A percentile compares a stretch with the other conserved stretches of the same genome.
Evolutionary conservation across 2,329 filamentous ascomycete genomes (phyloP).

Genomic region (Gaeumannomyces tritici): DNA sequence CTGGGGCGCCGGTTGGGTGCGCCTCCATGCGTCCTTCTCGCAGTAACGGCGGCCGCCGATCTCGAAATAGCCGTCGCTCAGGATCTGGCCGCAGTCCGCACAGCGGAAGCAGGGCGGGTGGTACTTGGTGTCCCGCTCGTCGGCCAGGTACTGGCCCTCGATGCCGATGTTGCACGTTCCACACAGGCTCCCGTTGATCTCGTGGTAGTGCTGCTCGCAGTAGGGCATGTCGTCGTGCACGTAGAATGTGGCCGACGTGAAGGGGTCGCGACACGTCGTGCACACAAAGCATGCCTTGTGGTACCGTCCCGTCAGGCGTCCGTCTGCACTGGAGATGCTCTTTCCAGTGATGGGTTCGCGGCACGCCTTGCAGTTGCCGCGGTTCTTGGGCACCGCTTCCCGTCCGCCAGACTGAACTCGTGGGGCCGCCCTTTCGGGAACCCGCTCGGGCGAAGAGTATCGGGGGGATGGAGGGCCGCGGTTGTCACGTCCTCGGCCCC

Average conservation of each 20-base stretch:
- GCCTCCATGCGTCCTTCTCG: conserved; percentile 69
- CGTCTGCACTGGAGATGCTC: conserved; percentile 88
- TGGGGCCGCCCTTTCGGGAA: not conserved
- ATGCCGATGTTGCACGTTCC: conserved; percentile 73
- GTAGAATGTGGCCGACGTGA: conserved; percentile 85
- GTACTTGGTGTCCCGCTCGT: conserved; percentile 67
- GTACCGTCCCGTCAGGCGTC: conserved; percentile 83
- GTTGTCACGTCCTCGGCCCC: not conserved
- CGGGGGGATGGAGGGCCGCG: conserved; percentile 4
- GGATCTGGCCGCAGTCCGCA: conserved; percentile 60
- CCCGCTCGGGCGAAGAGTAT: conserved; percentile 2
- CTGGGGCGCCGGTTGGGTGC: conserved; percentile 27
- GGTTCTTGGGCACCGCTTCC: conserved; percentile 30
- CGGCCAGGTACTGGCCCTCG: conserved; percentile 88
- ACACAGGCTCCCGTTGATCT: conserved; percentile 81
- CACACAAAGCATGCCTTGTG: conserved; percentile 95
- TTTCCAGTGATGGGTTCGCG: conserved; percentile 72
- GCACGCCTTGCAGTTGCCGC: conserved; percentile 79
- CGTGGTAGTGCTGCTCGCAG: conserved; percentile 87
- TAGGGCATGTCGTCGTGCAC: conserved; percentile 81
- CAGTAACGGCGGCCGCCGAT: conserved; percentile 73
- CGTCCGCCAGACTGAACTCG: conserved; percentile 23
- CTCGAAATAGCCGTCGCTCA: conserved; percentile 86
- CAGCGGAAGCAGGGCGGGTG: conserved; percentile 85
- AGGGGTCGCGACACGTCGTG: conserved; percentile 70